phyloP scores from a whole-genome alignment of 2,329 filamentous ascomycete species.

The Aplosporella prunicola region DNA sequence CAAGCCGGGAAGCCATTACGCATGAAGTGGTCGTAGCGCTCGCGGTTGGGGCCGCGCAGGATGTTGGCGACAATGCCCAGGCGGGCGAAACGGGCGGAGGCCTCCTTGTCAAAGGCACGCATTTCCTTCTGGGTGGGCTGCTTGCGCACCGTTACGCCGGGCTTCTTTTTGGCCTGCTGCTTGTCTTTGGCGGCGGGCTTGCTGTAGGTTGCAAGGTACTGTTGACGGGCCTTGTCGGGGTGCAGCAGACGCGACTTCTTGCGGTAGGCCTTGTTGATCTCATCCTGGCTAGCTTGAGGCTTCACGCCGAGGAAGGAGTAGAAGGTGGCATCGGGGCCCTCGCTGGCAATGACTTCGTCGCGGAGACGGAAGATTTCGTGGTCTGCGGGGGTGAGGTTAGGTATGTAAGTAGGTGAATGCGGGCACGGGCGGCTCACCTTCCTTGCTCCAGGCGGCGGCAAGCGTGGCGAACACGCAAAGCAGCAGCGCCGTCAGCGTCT shows the following conservation, averaged over 20 bases:
- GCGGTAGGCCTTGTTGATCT: constrained; percentile 90
- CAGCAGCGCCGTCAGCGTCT: constrained; percentile 53
- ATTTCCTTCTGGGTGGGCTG: constrained; percentile 65
- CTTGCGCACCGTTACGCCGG: constrained; percentile 58
- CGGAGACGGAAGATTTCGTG: constrained; percentile 95
- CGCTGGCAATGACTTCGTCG: constrained; percentile 69
- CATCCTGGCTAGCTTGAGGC: constrained; percentile 65
- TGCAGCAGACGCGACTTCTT: constrained; percentile 76
- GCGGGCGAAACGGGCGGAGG: constrained; percentile 72
- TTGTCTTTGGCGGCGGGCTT: constrained; percentile 36
- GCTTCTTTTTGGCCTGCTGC: constrained; percentile 37
- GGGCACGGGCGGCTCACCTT: constrained; percentile 48
- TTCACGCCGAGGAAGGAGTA: constrained; percentile 83
- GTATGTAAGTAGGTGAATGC: neutral
- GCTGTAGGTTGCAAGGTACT: constrained; percentile 61
- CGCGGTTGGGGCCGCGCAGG: constrained; percentile 67
- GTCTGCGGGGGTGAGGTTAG: constrained; percentile 45
- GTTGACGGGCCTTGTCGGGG: constrained; percentile 89
- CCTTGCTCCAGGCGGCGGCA: constrained; percentile 72
- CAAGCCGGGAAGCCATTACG: constrained; percentile 87
- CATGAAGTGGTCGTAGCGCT: constrained; percentile 92
- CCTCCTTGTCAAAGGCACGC: constrained; percentile 67
- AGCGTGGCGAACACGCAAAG: constrained; percentile 59
- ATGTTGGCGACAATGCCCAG: constrained; percentile 79
- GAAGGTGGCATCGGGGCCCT: constrained; percentile 75